Conservation (phyloP, 1,284 basidiomycete species). For the Austropuccinia psidii region DNA sequence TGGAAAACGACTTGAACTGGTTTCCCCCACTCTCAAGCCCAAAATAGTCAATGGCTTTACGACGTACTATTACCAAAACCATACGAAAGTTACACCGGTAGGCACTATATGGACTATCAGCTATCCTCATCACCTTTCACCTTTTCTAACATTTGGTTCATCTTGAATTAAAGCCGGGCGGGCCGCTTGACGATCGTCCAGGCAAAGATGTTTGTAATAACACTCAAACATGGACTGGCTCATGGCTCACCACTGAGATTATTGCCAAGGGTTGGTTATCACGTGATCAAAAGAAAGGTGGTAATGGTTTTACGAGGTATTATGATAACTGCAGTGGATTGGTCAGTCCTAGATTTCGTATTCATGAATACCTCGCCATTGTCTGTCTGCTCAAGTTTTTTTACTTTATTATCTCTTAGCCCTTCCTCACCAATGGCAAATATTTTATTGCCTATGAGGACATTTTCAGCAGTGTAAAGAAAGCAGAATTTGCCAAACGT, state of each 20-base stretch:
- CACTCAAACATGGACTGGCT: not conserved
- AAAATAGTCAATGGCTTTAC: not conserved
- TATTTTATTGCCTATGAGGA: slow-evolving; percentile 36
- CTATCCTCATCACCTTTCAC: no score
- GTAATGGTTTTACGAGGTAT: not conserved
- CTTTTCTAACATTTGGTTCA: no score
- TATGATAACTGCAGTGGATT: not conserved
- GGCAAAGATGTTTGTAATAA: not conserved
- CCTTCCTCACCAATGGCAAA: slow-evolving; percentile 34
- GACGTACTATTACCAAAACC: slow-evolving; percentile 26
- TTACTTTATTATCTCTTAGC: not conserved
- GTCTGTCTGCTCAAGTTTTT: not conserved
- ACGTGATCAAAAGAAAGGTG: not conserved
- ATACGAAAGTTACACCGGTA: slow-evolving; percentile 16
- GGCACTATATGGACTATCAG: no score
- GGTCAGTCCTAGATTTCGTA: not conserved
- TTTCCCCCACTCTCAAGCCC: not conserved
- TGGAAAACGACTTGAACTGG: slow-evolving; percentile 14
- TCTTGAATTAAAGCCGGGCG: not conserved
- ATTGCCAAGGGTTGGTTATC: slow-evolving; percentile 1
- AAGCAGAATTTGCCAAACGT: slow-evolving; percentile 22
- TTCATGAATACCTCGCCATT: not conserved
- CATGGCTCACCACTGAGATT: not conserved
- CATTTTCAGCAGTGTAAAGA: not conserved
- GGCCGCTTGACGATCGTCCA: not conserved